Conservation (phyloP, 2,329 filamentous ascomycete species). For the Pseudofabraea citricarpa region DNA sequence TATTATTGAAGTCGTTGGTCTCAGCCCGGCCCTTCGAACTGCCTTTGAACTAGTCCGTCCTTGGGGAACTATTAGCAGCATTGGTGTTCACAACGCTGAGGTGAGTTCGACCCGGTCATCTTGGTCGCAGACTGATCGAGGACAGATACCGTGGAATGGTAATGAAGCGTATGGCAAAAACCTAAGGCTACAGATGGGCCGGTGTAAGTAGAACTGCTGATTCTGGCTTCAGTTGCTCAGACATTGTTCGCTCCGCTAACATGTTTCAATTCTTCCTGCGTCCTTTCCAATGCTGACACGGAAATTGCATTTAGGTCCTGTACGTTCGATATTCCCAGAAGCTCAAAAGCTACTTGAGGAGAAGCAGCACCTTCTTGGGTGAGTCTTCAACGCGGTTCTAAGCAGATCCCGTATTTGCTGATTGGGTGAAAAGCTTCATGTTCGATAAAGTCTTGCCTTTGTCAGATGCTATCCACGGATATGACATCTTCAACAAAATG, state of each 20-base stretch:
- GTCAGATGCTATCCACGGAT: constrained; percentile 60
- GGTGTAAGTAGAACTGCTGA: too few relatives aligned
- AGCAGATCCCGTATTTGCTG: background rate
- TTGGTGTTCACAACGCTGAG: constrained; percentile 67
- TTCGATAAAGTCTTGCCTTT: constrained; percentile 71
- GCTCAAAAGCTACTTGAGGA: constrained; percentile 60
- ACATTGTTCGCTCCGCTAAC: too few relatives aligned
- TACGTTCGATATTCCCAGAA: constrained; percentile 63
- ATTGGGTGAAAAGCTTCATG: constrained; percentile 59
- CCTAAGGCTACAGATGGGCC: constrained; percentile 67
- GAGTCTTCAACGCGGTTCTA: constrained; percentile 24
- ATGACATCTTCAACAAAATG: constrained; percentile 68
- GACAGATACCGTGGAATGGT: constrained; percentile 62
- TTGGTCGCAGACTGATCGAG: background rate
- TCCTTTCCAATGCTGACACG: too few relatives aligned
- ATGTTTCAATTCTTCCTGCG: too few relatives aligned
- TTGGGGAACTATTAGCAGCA: constrained; percentile 69
- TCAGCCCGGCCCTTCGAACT: constrained; percentile 63
- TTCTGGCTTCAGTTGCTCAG: too few relatives aligned
- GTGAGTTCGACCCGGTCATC: constrained; percentile 39
- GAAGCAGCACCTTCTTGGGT: constrained; percentile 64
- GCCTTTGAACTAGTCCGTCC: constrained; percentile 68
- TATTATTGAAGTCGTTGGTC: constrained; percentile 73
- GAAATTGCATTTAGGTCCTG: too few relatives aligned
- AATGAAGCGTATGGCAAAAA: constrained; percentile 68